Conservation (phyloP, 768 basidiomycete genomes). For the Kwoniella pini region DNA sequence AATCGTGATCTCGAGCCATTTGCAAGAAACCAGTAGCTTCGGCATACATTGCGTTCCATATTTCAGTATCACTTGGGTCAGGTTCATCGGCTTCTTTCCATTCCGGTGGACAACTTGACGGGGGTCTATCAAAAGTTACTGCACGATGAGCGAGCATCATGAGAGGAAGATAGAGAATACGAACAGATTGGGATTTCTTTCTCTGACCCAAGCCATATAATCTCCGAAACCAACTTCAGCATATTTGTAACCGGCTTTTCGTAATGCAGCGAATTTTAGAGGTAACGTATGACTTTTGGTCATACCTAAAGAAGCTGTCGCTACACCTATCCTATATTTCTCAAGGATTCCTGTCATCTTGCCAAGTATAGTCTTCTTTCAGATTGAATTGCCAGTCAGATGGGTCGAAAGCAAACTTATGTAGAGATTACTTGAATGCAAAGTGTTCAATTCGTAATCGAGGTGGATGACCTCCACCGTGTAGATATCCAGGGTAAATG, state of each 20-base stretch:
- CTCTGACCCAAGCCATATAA: slow-evolving; percentile 14
- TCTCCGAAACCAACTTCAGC: slow-evolving; percentile 8
- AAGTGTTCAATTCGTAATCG: too few relatives aligned
- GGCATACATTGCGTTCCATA: slow-evolving; percentile 18
- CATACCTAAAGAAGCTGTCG: not conserved
- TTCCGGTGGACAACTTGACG: slow-evolving; percentile 9
- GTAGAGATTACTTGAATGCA: too few relatives aligned
- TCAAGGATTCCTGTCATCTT: too few relatives aligned
- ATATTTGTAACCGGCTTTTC: slow-evolving; percentile 14
- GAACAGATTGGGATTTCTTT: slow-evolving; percentile 1
- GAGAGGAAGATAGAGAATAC: not conserved
- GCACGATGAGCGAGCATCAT: not conserved
- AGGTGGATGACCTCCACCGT: too few relatives aligned
- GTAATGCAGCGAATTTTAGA: slow-evolving; percentile 10
- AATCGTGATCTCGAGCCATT: slow-evolving; percentile 1
- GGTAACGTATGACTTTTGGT: not conserved
- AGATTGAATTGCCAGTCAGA: too few relatives aligned
- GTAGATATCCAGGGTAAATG: too few relatives aligned
- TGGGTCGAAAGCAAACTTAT: too few relatives aligned
- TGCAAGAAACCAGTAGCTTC: slow-evolving; percentile 3
- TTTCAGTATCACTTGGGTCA: slow-evolving; percentile 18
- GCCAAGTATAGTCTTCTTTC: too few relatives aligned
- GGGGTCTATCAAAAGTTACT: slow-evolving; percentile 4
- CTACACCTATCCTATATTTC: too few relatives aligned
- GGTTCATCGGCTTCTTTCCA: slow-evolving; percentile 23